A percentile compares a stretch with the other conserved stretches of the same genome.
phyloP scores from a whole-genome alignment of 2,329 filamentous ascomycete species.

The Chalara sp. region DNA sequence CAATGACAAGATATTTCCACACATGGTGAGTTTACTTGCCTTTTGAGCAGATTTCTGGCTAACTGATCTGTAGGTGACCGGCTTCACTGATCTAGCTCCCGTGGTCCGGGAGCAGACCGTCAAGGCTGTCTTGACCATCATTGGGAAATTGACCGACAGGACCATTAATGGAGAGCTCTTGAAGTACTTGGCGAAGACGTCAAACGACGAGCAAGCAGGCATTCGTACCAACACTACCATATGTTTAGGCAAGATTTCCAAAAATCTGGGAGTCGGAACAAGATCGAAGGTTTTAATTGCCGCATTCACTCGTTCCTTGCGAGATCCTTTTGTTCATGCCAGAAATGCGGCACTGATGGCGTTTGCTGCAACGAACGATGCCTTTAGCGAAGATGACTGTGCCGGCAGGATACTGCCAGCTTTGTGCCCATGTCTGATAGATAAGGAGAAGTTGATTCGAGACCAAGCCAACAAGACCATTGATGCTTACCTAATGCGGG shows the following conservation, averaged over 20 bases:
- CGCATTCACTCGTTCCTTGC: constrained; percentile 80
- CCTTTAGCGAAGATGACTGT: constrained; percentile 86
- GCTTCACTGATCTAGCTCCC: constrained; percentile 87
- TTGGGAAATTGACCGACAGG: constrained; percentile 84
- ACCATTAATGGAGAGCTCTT: constrained; percentile 90
- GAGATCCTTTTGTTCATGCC: constrained; percentile 92
- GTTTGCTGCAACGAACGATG: constrained; percentile 74
- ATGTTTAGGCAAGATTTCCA: constrained; percentile 91
- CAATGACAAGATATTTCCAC: constrained; percentile 94
- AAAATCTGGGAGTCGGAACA: constrained; percentile 71
- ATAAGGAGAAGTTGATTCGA: constrained; percentile 92
- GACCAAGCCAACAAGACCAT: constrained; percentile 88
- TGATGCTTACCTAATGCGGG: constrained; percentile 75
- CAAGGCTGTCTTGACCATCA: constrained; percentile 83
- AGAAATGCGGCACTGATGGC: constrained; percentile 85
- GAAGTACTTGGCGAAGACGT: constrained; percentile 86
- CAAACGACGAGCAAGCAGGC: constrained; percentile 94
- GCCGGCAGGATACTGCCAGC: constrained; percentile 76
- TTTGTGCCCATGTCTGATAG: constrained; percentile 77
- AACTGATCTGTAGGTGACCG: constrained; percentile 58
- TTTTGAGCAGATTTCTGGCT: constrained; percentile 10
- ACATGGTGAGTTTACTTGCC: constrained; percentile 56
- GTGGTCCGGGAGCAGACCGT: constrained; percentile 93
- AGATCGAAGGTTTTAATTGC: constrained; percentile 87
- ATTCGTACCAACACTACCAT: constrained; percentile 98